phyloP scores from a whole-genome alignment of 345 rosid genomes.

The Gossypium ekmanianum region DNA sequence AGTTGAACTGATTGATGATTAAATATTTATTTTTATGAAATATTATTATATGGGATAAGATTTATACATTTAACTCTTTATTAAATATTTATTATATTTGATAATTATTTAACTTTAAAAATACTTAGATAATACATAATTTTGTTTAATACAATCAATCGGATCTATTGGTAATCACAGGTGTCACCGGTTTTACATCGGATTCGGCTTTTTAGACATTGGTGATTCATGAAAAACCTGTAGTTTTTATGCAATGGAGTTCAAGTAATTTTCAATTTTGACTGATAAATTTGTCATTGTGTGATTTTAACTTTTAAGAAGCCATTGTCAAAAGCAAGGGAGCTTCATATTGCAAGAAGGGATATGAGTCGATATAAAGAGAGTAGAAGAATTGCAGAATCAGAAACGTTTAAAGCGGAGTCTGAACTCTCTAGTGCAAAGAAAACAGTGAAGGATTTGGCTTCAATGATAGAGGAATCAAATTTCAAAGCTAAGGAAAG shows the following conservation, averaged over 20 bases:
- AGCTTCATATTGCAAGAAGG: constrained; percentile 53
- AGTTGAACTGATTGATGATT: too few species aligned
- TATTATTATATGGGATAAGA: too few species aligned
- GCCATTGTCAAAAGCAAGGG: constrained; percentile 50
- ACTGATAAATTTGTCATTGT: background rate
- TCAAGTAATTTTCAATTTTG: background rate
- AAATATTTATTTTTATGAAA: too few species aligned
- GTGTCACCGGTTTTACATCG: too few species aligned
- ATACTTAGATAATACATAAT: too few species aligned
- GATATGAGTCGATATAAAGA: constrained; percentile 46
- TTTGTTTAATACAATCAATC: too few species aligned
- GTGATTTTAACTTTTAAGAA: constrained; percentile 20
- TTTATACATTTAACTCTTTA: too few species aligned
- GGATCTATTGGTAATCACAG: too few species aligned
- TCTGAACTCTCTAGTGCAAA: constrained; percentile 46
- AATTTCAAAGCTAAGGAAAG: constrained; percentile 30
- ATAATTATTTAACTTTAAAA: too few species aligned
- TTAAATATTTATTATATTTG: too few species aligned
- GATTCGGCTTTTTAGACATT: too few species aligned
- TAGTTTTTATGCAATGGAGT: background rate
- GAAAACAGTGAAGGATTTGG: constrained; percentile 43
- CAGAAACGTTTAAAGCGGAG: constrained; percentile 43
- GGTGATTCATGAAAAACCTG: background rate
- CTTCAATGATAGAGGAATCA: constrained; percentile 41
- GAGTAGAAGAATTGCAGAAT: constrained; percentile 47